These are phyloP conservation scores for Tilletia horrida DNA, from an alignment of 1,284 basidiomycete species.

Conservation along the genomic window DNA sequence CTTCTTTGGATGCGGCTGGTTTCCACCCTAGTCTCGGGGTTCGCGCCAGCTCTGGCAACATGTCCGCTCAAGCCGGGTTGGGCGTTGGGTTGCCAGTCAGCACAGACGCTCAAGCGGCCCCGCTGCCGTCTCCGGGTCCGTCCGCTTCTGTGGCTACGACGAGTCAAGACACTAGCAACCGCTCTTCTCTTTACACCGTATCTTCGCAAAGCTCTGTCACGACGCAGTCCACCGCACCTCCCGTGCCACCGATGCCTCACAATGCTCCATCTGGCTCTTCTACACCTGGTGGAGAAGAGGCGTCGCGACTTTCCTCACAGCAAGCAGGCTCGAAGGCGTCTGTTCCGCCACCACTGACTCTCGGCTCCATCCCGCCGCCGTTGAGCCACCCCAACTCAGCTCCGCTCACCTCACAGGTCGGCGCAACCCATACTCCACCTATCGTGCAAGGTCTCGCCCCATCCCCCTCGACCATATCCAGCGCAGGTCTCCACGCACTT, in stretches of 20 bases:
- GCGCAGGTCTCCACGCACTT: conserved; percentile 21
- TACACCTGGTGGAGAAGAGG: too few relatives aligned
- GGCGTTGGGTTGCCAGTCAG: too few relatives aligned
- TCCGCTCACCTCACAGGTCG: too few relatives aligned
- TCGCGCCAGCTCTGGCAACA: background rate
- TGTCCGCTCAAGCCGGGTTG: background rate
- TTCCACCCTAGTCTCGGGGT: background rate
- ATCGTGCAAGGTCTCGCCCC: conserved; percentile 35
- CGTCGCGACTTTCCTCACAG: too few relatives aligned
- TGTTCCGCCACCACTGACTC: conserved; percentile 8
- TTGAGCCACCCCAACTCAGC: too few relatives aligned
- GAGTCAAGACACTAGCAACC: conserved; percentile 37
- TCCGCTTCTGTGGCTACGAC: conserved; percentile 31
- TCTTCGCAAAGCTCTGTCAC: conserved; percentile 47
- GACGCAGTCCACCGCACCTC: conserved; percentile 24
- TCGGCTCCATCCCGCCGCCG: background rate
- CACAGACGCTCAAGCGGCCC: too few relatives aligned
- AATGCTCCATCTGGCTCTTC: background rate
- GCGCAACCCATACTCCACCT: background rate
- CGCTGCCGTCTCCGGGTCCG: conserved; percentile 17
- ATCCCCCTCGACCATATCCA: conserved; percentile 54
- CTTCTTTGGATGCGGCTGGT: background rate
- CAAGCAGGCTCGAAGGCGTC: background rate
- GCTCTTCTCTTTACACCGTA: conserved; percentile 44
- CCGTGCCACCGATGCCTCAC: conserved; percentile 15